phyloP scores from a whole-genome alignment of 306 rosid genomes.

The Spatholobus suberectus region DNA sequence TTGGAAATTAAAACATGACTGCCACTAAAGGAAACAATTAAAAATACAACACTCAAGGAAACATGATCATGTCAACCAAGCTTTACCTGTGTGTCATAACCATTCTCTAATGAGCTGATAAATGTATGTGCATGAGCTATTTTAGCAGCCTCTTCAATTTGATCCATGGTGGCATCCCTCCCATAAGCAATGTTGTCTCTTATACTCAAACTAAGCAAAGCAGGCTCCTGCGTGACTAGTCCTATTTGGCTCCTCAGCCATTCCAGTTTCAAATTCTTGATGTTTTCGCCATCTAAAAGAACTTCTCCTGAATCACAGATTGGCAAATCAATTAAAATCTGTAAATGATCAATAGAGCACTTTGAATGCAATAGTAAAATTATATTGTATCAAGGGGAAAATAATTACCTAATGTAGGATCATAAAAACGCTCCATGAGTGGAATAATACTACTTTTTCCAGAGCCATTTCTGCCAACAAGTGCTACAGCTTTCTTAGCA shows the following conservation, averaged over 20 bases:
- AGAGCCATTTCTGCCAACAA: constrained; percentile 98
- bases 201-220: constrained; percentile 94
- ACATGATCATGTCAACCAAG: constrained; percentile 35
- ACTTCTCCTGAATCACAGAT: constrained; percentile 90
- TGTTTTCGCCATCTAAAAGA: constrained; percentile 97
- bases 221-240: constrained; percentile 98
- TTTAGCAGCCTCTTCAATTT: constrained; percentile 99
- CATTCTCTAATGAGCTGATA: constrained; percentile 83
- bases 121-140: constrained; percentile 98
- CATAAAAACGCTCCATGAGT: constrained; percentile 98
- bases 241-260: constrained; percentile 99
- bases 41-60: background rate
- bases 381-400: constrained; percentile 20
- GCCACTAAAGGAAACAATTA: background rate
- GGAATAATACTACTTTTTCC: constrained; percentile 99
- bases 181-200: constrained; percentile 98
- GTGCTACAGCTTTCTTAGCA: constrained; percentile 97
- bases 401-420: constrained; percentile 87
- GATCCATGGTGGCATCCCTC: constrained; percentile 86
- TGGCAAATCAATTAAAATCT: constrained; percentile 39
- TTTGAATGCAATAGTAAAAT: constrained; percentile 33
- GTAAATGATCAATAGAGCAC: constrained; percentile 26
- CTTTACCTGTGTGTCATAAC: constrained; percentile 89
- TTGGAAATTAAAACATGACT: constrained; percentile 13
- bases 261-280: constrained; percentile 85